These are phyloP conservation scores for Phytophthora sp. DNA, from an alignment of 352 stramenopile genomes.

Conservation along the genomic window DNA sequence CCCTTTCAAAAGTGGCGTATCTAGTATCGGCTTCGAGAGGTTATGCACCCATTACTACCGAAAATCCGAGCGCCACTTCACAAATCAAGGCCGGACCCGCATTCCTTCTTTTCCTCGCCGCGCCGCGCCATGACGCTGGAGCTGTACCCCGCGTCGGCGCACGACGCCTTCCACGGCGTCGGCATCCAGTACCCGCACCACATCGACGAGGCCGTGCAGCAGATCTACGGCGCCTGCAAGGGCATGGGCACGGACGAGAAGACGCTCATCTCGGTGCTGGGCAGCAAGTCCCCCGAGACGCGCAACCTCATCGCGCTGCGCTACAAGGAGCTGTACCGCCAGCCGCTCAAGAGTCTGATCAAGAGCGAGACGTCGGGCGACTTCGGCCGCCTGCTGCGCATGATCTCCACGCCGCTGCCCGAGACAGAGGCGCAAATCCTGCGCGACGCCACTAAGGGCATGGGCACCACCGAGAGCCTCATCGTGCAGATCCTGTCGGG, in stretches of 20 bases:
- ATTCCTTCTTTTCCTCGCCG: conserved; percentile 1
- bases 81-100: too few species aligned
- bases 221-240: conserved; percentile 73
- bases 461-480: conserved; percentile 74
- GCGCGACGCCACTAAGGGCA: conserved; percentile 69
- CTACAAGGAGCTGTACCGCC: conserved; percentile 73
- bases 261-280: conserved; percentile 70
- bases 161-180: conserved; percentile 60
- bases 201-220: conserved; percentile 66
- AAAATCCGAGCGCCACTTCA: too few species aligned
- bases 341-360: conserved; percentile 59
- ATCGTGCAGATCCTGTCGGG: conserved; percentile 73
- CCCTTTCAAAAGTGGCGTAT: background rate
- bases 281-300: conserved; percentile 69
- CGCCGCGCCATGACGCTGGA: conserved; percentile 32
- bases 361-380: conserved; percentile 80
- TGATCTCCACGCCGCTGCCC: conserved; percentile 76
- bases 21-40: conserved; percentile 10
- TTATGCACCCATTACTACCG: conserved; percentile 6
- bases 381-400: conserved; percentile 69
- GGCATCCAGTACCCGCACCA: conserved; percentile 48
- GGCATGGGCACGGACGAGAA: conserved; percentile 80
- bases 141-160: conserved; percentile 67
- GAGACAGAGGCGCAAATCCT: conserved; percentile 77
- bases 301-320: conserved; percentile 71